These are phyloP conservation scores for Chlorella vulgaris DNA, from an alignment of 139 green algal species.

Conservation along the genomic window DNA sequence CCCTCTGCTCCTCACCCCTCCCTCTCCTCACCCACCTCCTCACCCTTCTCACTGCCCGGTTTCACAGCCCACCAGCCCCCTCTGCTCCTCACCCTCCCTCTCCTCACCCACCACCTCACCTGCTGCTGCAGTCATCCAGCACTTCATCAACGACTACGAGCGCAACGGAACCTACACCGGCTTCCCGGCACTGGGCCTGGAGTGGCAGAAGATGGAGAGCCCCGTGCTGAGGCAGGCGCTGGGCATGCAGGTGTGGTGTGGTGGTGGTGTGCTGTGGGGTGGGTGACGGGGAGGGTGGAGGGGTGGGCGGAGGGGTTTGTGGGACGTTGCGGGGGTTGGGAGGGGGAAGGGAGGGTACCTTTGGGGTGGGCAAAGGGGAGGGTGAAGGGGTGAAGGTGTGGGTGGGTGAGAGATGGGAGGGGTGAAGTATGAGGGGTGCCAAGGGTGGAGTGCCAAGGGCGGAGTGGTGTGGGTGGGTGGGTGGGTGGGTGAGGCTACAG, in stretches of 20 bases:
- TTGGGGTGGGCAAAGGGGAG: not conserved
- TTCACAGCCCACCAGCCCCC: not conserved
- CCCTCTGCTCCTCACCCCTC: not conserved
- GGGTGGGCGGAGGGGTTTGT: too few relatives aligned
- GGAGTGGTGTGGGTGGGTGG: too few relatives aligned
- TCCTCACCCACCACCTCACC: not conserved
- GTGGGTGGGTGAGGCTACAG: too few relatives aligned
- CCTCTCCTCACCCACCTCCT: not conserved
- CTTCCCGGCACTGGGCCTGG: conserved; percentile 72
- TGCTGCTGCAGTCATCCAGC: conserved; percentile 64
- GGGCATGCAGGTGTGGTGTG: conserved; percentile 40
- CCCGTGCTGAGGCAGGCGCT: conserved; percentile 47
- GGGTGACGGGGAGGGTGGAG: not conserved
- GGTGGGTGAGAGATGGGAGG: too few relatives aligned
- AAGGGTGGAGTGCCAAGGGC: too few relatives aligned
- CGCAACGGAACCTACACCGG: conserved; percentile 69
- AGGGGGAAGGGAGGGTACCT: too few relatives aligned
- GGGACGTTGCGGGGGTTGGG: too few relatives aligned
- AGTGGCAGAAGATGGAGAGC: conserved; percentile 81
- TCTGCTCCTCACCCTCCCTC: not conserved
- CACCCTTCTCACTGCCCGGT: too few relatives aligned
- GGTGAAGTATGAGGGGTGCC: too few relatives aligned
- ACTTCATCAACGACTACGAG: conserved; percentile 81
- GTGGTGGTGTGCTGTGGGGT: not conserved
- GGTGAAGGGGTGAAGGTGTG: not conserved